These are phyloP conservation scores for Alnus rubra DNA, from an alignment of 306 rosid genomes.

Conservation along the genomic window DNA sequence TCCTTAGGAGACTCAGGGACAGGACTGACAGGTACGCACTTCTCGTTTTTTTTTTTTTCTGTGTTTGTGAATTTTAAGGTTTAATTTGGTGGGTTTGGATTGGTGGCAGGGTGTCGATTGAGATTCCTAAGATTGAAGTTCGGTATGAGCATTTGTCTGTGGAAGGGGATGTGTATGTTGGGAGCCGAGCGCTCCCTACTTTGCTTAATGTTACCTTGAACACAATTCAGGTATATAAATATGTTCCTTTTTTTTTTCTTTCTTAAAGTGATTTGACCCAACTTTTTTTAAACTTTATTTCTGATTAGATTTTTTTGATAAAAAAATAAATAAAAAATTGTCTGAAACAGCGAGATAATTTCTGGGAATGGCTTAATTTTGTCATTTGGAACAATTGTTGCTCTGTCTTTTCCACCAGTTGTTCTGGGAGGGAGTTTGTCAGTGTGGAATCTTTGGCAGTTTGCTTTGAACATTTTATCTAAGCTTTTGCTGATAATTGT, in stretches of 20 bases:
- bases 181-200: conserved; percentile 81
- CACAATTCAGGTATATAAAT: conserved; percentile 52
- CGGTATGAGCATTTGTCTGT: conserved; percentile 55
- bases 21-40: conserved; percentile 62
- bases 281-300: too few species aligned
- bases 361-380: background rate
- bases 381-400: background rate
- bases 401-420: background rate
- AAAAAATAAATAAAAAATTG: background rate
- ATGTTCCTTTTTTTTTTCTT: background rate
- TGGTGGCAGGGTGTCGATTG: conserved; percentile 64
- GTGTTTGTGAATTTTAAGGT: background rate
- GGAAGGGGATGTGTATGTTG: conserved; percentile 75
- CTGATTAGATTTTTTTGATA: too few species aligned
- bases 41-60: background rate
- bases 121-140: conserved; percentile 70
- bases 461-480: background rate
- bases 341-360: background rate
- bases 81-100: background rate
- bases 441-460: background rate
- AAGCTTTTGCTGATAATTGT: background rate
- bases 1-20: conserved; percentile 50
- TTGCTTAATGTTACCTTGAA: conserved; percentile 57
- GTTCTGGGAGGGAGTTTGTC: background rate
- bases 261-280: too few species aligned